phyloP scores from a whole-genome alignment of 1,284 basidiomycete genomes.

The Apiotrichum akiyoshidainum region DNA sequence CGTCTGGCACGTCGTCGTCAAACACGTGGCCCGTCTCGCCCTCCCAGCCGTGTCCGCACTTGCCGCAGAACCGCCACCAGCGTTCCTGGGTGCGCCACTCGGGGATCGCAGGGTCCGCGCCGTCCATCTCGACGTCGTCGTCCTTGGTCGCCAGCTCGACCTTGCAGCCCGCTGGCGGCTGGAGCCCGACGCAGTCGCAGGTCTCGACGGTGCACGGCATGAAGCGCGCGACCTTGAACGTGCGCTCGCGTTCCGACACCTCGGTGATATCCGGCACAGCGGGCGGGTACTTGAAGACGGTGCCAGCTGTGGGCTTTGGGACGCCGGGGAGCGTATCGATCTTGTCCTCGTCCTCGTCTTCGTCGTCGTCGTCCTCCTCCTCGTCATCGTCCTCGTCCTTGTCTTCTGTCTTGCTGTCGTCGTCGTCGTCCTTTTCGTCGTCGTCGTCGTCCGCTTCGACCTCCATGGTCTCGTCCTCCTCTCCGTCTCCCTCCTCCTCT shows the following conservation, averaged over 20 bases:
- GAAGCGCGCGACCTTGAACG: constrained; percentile 49
- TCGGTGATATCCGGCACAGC: constrained; percentile 33
- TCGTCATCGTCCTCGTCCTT: constrained; percentile 15
- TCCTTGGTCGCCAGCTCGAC: constrained; percentile 59
- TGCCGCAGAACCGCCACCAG: constrained; percentile 64
- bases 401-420: constrained; percentile 21
- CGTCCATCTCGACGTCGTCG: constrained; percentile 58
- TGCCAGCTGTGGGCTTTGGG: constrained; percentile 1
- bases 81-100: constrained; percentile 36
- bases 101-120: constrained; percentile 50
- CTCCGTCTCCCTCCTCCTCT: constrained; percentile 15
- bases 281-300: constrained; percentile 34
- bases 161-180: constrained; percentile 60
- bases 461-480: constrained; percentile 20
- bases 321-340: constrained; percentile 3
- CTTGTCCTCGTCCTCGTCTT: constrained; percentile 9
- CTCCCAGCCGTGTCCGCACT: constrained; percentile 68
- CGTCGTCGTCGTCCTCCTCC: constrained; percentile 10
- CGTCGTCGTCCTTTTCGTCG: constrained; percentile 20
- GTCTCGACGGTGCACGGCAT: constrained; percentile 35
- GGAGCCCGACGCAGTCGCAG: constrained; percentile 67
- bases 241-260: constrained; percentile 33
- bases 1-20: constrained; percentile 33
- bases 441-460: constrained; percentile 25
- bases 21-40: constrained; percentile 67